Percentiles rank a stretch among this genome's conserved stretches.
phyloP scores from a whole-genome alignment of 371 early-diverging fungal genomes.

The Conidiobolus incongruus region DNA sequence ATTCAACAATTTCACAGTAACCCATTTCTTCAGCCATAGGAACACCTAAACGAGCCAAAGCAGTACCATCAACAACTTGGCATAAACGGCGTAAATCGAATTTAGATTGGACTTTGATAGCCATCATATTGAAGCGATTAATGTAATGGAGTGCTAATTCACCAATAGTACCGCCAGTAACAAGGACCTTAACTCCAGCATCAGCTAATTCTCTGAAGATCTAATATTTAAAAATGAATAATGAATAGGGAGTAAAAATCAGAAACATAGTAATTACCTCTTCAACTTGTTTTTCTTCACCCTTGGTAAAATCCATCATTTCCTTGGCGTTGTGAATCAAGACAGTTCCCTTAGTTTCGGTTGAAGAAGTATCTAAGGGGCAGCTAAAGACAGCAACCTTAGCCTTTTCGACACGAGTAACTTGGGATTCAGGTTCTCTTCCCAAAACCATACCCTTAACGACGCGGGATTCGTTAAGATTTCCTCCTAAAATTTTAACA shows the following conservation, averaged over 20 bases:
- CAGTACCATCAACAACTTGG: slow-evolving; percentile 82
- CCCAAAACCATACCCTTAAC: slow-evolving; percentile 98
- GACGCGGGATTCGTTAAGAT: slow-evolving; percentile 75
- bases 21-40: slow-evolving; percentile 96
- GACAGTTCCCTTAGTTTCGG: slow-evolving; percentile 99
- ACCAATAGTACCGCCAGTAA: slow-evolving; percentile 74
- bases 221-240: slow-evolving; percentile 7
- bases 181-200: slow-evolving; percentile 82
- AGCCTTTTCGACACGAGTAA: slow-evolving; percentile 48
- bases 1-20: slow-evolving; percentile 82
- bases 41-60: slow-evolving; percentile 76
- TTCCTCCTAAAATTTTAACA: slow-evolving; percentile 93
- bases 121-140: slow-evolving; percentile 75
- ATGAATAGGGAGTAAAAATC: not conserved
- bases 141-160: slow-evolving; percentile 88
- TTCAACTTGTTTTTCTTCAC: slow-evolving; percentile 67
- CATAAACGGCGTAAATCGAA: slow-evolving; percentile 90
- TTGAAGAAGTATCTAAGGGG: slow-evolving; percentile 83
- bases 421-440: slow-evolving; percentile 57
- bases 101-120: slow-evolving; percentile 78
- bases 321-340: slow-evolving; percentile 92
- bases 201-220: slow-evolving; percentile 71
- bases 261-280: slow-evolving; percentile 7
- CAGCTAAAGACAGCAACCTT: slow-evolving; percentile 95
- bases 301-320: slow-evolving; percentile 90